Percentiles rank a stretch among this genome's conserved stretches.
phyloP scores from a whole-genome alignment of 176 grass and related monocot species.

The Avena eriantha region DNA sequence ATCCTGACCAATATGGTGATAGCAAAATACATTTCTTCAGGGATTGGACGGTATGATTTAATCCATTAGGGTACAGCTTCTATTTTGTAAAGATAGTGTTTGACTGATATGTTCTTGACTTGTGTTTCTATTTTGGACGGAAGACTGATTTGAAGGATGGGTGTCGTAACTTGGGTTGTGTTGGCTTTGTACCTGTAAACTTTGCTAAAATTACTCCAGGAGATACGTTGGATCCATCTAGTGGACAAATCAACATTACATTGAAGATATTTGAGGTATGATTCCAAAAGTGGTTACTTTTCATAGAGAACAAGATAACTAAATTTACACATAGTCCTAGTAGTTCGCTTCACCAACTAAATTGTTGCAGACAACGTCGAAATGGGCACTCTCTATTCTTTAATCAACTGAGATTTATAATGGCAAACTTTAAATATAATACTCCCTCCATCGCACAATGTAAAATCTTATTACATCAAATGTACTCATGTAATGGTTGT shows the following conservation, averaged over 20 bases:
- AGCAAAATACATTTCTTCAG: slow-evolving; percentile 18
- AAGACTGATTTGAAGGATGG: not conserved
- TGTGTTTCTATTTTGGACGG: not conserved
- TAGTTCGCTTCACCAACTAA: too few relatives aligned
- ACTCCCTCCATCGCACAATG: too few relatives aligned
- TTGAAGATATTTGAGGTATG: slow-evolving; percentile 31
- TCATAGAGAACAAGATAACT: too few relatives aligned
- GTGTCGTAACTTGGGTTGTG: slow-evolving; percentile 3
- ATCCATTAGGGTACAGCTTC: not conserved
- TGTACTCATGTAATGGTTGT: too few relatives aligned
- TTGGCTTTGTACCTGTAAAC: slow-evolving; percentile 24
- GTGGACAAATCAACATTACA: not conserved
- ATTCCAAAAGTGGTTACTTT: not conserved
- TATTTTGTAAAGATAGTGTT: not conserved
- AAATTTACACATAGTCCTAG: too few relatives aligned
- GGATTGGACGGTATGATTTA: not conserved
- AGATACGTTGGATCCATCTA: not conserved
- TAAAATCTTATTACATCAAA: too few relatives aligned
- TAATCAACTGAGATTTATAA: too few relatives aligned
- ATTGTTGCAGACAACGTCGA: too few relatives aligned
- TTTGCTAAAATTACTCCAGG: slow-evolving; percentile 13
- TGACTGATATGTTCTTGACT: not conserved
- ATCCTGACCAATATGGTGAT: not conserved
- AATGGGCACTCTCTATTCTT: too few relatives aligned
- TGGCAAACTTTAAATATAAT: too few relatives aligned